Conservation (phyloP, 495 filamentous ascomycete species). For the Tuber brumale region DNA sequence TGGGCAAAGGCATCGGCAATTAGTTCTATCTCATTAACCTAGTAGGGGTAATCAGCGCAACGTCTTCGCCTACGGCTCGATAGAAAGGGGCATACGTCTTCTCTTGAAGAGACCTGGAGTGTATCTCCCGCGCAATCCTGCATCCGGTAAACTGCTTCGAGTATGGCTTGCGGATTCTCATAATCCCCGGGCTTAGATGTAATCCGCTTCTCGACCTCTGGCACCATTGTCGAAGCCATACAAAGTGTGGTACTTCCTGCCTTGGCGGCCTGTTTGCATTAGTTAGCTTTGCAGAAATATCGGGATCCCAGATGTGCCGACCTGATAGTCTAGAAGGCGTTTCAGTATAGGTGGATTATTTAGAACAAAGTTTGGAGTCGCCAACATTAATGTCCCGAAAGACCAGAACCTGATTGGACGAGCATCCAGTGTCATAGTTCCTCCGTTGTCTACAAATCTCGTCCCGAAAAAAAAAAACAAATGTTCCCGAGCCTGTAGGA, state of each 20-base stretch:
- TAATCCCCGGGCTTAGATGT: slow-evolving; percentile 7
- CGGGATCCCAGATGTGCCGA: slow-evolving; percentile 1
- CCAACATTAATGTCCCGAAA: slow-evolving; percentile 37
- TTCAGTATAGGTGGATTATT: slow-evolving; percentile 19
- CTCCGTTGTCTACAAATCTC: slow-evolving; percentile 14
- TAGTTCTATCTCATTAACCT: slow-evolving; percentile 29
- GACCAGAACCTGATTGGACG: slow-evolving; percentile 34
- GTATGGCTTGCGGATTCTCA: background rate
- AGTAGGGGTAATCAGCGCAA: slow-evolving; percentile 13
- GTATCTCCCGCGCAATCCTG: slow-evolving; percentile 13
- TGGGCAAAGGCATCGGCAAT: slow-evolving; percentile 35
- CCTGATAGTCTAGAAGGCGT: slow-evolving; percentile 33
- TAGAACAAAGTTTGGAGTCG: slow-evolving; percentile 33
- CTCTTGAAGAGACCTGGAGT: background rate
- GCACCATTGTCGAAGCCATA: slow-evolving; percentile 19
- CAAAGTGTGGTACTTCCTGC: slow-evolving; percentile 38
- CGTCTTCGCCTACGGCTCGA: slow-evolving; percentile 12
- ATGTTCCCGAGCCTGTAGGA: slow-evolving; percentile 23
- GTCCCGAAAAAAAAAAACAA: slow-evolving; percentile 37
- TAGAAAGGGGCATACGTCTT: slow-evolving; percentile 3
- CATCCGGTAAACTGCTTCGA: slow-evolving; percentile 5
- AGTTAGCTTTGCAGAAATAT: background rate
- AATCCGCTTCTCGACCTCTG: slow-evolving; percentile 17
- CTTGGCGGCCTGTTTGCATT: slow-evolving; percentile 17
- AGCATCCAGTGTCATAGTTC: slow-evolving; percentile 12